A percentile compares a stretch with the other conserved stretches of the same genome.
phyloP scores from a whole-genome alignment of 345 rosid genomes.

The Gynandropsis gynandra region DNA sequence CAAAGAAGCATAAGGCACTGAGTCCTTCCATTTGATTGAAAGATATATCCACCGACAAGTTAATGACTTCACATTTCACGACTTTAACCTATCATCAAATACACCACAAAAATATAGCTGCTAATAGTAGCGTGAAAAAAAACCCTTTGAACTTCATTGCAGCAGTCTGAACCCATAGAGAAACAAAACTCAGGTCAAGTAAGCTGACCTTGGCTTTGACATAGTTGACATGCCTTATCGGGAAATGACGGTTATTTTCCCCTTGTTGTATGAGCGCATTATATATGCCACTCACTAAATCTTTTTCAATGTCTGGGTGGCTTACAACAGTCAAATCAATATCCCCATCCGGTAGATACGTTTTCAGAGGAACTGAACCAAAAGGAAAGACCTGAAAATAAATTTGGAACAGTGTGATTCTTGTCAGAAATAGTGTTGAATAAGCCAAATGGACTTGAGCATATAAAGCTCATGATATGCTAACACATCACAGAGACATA shows the following conservation, averaged over 20 bases:
- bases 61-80: slow-evolving; percentile 41
- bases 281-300: slow-evolving; percentile 22
- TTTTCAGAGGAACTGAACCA: slow-evolving; percentile 32
- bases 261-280: slow-evolving; percentile 20
- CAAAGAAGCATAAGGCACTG: slow-evolving; percentile 51
- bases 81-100: slow-evolving; percentile 46
- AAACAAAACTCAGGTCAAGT: not conserved
- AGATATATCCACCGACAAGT: slow-evolving; percentile 51
- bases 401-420: not conserved
- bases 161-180: not conserved
- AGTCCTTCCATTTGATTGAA: slow-evolving; percentile 60
- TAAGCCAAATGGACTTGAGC: not conserved
- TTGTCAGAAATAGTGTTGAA: not conserved
- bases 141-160: not conserved
- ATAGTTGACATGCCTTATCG: slow-evolving; percentile 46
- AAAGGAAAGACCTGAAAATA: slow-evolving; percentile 24
- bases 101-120: not conserved
- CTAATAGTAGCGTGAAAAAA: not conserved
- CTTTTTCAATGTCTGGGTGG: slow-evolving; percentile 21
- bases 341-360: slow-evolving; percentile 38
- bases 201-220: slow-evolving; percentile 54
- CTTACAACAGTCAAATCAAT: slow-evolving; percentile 33
- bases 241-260: slow-evolving; percentile 25
- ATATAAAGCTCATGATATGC: too few relatives aligned
- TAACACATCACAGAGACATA: too few relatives aligned